A percentile compares a stretch with the other conserved stretches of the same genome.
phyloP scores from a whole-genome alignment of 1,284 basidiomycete genomes.

The Cryptococcus hybrid region DNA sequence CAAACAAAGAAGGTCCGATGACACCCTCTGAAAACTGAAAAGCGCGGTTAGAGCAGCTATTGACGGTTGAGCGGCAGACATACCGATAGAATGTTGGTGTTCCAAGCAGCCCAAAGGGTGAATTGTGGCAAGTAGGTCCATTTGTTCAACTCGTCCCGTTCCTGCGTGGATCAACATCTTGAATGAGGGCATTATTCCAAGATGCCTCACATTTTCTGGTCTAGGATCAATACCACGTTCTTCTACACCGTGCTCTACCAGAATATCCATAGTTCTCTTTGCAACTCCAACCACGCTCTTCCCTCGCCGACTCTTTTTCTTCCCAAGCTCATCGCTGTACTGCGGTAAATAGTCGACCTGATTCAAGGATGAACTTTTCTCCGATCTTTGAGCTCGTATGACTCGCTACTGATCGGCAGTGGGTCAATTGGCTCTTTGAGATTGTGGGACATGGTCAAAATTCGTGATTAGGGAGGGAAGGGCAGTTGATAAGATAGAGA shows the following conservation, averaged over 20 bases:
- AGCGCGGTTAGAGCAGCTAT: too few species aligned
- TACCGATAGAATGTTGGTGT: constrained; percentile 47
- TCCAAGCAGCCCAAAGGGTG: constrained; percentile 45
- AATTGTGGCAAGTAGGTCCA: constrained; percentile 42
- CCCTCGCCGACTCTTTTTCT: background rate
- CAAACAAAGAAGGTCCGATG: constrained; percentile 40
- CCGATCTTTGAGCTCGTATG: constrained; percentile 4
- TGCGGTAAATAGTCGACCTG: background rate
- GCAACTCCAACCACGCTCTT: constrained; percentile 5
- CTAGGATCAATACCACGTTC: constrained; percentile 44
- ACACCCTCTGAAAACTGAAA: constrained; percentile 45
- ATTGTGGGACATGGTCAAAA: too few species aligned
- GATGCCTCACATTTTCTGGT: constrained; percentile 37
- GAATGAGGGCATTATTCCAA: background rate
- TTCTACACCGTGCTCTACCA: constrained; percentile 46
- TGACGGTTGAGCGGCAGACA: constrained; percentile 5
- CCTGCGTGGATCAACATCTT: constrained; percentile 13
- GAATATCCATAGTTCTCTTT: constrained; percentile 26
- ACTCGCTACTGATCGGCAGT: background rate
- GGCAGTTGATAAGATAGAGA: too few species aligned
- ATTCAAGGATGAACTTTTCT: background rate
- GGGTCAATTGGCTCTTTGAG: too few species aligned
- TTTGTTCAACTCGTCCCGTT: constrained; percentile 29
- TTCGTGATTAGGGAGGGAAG: too few species aligned
- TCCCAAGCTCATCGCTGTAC: constrained; percentile 13